A percentile compares a stretch with the other conserved stretches of the same genome.
phyloP scores from a whole-genome alignment of 768 basidiomycete species.

The Leccinum variicolor region DNA sequence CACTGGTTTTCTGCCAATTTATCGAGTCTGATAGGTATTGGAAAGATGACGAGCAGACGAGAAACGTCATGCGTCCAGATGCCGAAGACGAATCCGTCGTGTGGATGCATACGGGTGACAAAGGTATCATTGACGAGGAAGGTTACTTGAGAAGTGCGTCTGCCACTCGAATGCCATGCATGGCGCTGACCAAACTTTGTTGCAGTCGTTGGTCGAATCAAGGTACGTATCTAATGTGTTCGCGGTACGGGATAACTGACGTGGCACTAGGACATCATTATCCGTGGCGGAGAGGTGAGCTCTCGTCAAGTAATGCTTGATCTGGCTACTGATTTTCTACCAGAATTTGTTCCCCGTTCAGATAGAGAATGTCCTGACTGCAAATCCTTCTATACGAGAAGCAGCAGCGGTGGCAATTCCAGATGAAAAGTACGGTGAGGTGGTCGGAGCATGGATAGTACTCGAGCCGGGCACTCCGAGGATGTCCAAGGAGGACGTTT shows the following conservation, averaged over 20 bases:
- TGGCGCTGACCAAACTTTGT: background rate
- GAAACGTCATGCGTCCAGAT: conserved; percentile 49
- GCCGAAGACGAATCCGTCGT: conserved; percentile 49
- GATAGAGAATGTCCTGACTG: conserved; percentile 72
- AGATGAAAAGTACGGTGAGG: conserved; percentile 66
- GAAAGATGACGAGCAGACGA: conserved; percentile 68
- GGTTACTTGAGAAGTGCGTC: conserved; percentile 70
- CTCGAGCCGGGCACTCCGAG: conserved; percentile 34
- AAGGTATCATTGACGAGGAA: conserved; percentile 77
- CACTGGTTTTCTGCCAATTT: background rate
- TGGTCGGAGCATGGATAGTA: conserved; percentile 78
- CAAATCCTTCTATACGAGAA: conserved; percentile 57
- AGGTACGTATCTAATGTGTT: conserved; percentile 40
- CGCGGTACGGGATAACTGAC: conserved; percentile 1
- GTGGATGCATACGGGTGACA: conserved; percentile 87
- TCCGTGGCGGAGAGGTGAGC: conserved; percentile 77
- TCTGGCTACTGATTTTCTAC: background rate
- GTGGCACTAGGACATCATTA: conserved; percentile 65
- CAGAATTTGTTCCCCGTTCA: conserved; percentile 83
- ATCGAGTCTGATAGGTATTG: conserved; percentile 55
- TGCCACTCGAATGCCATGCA: background rate
- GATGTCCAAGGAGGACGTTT: conserved; percentile 51
- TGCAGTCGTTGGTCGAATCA: conserved; percentile 74
- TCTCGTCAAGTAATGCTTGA: background rate
- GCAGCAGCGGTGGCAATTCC: conserved; percentile 74